These are phyloP conservation scores for Aureoboletus auriporus DNA, from an alignment of 768 basidiomycete species.

Conservation along the genomic window DNA sequence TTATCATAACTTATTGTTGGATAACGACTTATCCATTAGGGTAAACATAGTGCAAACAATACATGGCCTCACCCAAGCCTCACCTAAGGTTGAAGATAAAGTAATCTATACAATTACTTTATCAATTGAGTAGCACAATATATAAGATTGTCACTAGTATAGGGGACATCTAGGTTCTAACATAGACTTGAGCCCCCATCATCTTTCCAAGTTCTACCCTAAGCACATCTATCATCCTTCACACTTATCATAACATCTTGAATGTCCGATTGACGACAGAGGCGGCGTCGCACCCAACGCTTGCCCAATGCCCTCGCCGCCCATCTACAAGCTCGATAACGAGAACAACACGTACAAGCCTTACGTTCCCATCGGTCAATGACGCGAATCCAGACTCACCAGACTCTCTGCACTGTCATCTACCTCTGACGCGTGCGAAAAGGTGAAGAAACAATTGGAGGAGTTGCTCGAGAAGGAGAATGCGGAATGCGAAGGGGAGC, in stretches of 20 bases:
- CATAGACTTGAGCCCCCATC: too few relatives aligned
- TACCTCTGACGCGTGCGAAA: constrained; percentile 46
- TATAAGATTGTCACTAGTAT: too few relatives aligned
- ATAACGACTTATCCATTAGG: too few relatives aligned
- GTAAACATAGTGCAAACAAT: too few relatives aligned
- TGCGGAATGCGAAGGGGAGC: constrained; percentile 76
- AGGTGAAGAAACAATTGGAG: constrained; percentile 45
- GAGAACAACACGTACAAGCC: constrained; percentile 68
- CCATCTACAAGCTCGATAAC: constrained; percentile 59
- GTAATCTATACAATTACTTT: too few relatives aligned
- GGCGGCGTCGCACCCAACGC: constrained; percentile 50
- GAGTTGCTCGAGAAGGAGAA: constrained; percentile 63
- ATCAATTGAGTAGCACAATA: too few relatives aligned
- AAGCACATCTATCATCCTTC: too few relatives aligned
- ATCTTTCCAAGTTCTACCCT: too few relatives aligned
- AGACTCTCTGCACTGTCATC: constrained; percentile 64
- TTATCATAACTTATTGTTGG: constrained; percentile 58
- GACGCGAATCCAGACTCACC: constrained; percentile 75
- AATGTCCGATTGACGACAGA: constrained; percentile 39
- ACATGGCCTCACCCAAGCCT: too few relatives aligned
- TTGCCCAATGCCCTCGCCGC: constrained; percentile 58
- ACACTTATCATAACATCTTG: too few relatives aligned
- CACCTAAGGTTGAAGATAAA: too few relatives aligned
- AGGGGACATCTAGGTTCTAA: too few relatives aligned
- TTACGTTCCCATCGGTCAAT: constrained; percentile 84